Conservation (phyloP, 108 stramenopile genomes). For the Discostella stelligeroides region DNA sequence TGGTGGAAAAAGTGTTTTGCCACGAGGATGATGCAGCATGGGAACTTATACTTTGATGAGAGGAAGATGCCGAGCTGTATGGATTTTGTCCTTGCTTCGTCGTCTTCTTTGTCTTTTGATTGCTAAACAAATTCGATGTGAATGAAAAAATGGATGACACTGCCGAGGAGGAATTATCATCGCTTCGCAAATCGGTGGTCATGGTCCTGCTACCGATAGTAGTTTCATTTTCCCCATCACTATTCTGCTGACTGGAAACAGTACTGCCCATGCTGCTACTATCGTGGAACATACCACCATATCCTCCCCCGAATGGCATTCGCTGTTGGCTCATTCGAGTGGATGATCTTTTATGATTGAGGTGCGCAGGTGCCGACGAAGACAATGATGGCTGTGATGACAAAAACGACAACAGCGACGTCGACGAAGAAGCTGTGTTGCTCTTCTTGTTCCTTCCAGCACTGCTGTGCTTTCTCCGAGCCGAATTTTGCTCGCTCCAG, state of each 20-base stretch:
- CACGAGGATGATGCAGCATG: background rate
- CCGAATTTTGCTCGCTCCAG: too few relatives aligned
- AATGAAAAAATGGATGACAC: background rate
- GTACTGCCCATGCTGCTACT: background rate
- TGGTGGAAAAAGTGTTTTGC: background rate
- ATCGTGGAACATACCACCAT: conserved; percentile 45
- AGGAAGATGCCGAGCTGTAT: too few relatives aligned
- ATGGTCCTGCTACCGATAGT: background rate
- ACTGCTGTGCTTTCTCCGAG: conserved; percentile 4
- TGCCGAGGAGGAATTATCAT: too few relatives aligned
- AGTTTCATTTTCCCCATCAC: background rate
- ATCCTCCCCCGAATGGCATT: conserved; percentile 42
- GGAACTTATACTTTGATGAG: background rate
- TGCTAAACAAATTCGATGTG: background rate
- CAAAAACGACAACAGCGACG: too few relatives aligned
- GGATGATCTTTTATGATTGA: too few relatives aligned
- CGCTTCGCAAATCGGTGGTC: too few relatives aligned
- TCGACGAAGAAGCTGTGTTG: too few relatives aligned
- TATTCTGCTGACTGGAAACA: background rate
- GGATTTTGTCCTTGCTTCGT: background rate
- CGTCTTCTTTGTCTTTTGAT: background rate
- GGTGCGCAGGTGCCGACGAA: too few relatives aligned
- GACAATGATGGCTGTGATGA: too few relatives aligned
- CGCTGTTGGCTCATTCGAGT: conserved; percentile 6
- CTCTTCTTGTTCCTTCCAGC: background rate